phyloP scores from a whole-genome alignment of 2,329 filamentous ascomycete genomes.

The Torrubiella hemipterigena region DNA sequence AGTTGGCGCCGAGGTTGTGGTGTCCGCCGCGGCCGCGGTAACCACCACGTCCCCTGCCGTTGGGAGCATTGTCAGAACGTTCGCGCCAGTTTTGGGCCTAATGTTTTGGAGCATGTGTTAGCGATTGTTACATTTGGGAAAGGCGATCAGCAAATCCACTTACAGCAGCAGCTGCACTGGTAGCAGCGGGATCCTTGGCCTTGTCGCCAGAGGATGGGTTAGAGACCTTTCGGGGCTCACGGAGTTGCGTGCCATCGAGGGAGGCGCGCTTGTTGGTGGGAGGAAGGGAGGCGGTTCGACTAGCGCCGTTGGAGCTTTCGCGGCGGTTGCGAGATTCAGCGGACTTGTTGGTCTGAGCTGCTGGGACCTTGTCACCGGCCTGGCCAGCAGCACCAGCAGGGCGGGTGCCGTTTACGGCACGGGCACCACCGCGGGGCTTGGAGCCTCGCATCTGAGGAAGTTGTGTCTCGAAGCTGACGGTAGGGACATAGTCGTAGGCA shows the following conservation, averaged over 20 bases:
- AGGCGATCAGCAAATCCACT: too few species aligned
- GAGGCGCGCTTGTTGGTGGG: constrained; percentile 31
- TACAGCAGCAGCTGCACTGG: too few species aligned
- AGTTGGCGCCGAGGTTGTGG: constrained; percentile 14
- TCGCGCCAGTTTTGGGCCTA: not conserved
- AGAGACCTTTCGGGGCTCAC: constrained; percentile 34
- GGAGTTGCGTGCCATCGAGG: constrained; percentile 24
- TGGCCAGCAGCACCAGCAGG: constrained; percentile 22
- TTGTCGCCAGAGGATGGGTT: constrained; percentile 22
- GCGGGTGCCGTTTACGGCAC: constrained; percentile 26
- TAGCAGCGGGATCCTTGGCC: constrained; percentile 24
- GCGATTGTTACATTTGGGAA: not conserved
- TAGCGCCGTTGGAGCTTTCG: constrained; percentile 20
- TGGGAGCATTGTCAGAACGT: not conserved
- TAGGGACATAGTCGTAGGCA: constrained; percentile 69
- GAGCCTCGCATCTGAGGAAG: constrained; percentile 43
- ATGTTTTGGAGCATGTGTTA: constrained; percentile 6
- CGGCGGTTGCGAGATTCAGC: constrained; percentile 22
- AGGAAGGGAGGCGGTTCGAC: constrained; percentile 22
- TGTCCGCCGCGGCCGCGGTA: constrained; percentile 34
- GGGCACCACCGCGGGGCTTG: constrained; percentile 37
- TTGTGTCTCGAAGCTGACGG: constrained; percentile 77
- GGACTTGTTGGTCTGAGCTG: constrained; percentile 17
- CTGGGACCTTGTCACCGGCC: constrained; percentile 23
- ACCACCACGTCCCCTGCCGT: constrained; percentile 24